Percentiles rank a stretch among this genome's conserved stretches.
Conservation (phyloP, 208 protist genomes). For the Trypanosoma platydactyli region DNA sequence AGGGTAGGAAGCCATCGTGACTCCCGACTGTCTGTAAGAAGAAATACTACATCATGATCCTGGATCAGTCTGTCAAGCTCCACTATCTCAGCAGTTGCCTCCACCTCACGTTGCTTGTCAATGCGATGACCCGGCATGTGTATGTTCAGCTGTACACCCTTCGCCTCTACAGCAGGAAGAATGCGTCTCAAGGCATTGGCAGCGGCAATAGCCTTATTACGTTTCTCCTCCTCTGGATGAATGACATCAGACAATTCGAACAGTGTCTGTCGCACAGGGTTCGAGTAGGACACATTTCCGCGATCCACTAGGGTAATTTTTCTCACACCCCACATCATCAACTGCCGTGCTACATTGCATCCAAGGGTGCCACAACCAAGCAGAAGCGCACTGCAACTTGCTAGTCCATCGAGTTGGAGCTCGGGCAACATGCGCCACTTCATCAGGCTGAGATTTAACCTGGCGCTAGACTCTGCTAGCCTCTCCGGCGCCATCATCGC, state of each 20-base stretch:
- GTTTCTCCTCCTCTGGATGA: slow-evolving; percentile 39
- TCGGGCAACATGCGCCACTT: slow-evolving; percentile 96
- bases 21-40: slow-evolving; percentile 98
- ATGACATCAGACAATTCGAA: slow-evolving; percentile 86
- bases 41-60: slow-evolving; percentile 95
- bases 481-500: slow-evolving; percentile 86
- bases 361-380: slow-evolving; percentile 98
- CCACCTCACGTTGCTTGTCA: slow-evolving; percentile 23
- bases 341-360: slow-evolving; percentile 96
- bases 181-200: slow-evolving; percentile 87
- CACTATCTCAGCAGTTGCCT: slow-evolving; percentile 47
- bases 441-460: slow-evolving; percentile 97
- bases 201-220: slow-evolving; percentile 90
- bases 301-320: slow-evolving; percentile 97
- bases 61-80: slow-evolving; percentile 75
- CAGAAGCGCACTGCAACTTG: slow-evolving; percentile 91
- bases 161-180: slow-evolving; percentile 74
- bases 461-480: slow-evolving; percentile 63
- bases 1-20: slow-evolving; percentile 97
- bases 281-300: slow-evolving; percentile 95
- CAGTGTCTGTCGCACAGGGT: slow-evolving; percentile 93
- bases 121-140: slow-evolving; percentile 97
- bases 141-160: slow-evolving; percentile 80
- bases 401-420: slow-evolving; percentile 89
- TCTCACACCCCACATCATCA: slow-evolving; percentile 97